These are phyloP conservation scores for Durio zibethinus DNA, from an alignment of 345 rosid genomes.

Conservation along the genomic window DNA sequence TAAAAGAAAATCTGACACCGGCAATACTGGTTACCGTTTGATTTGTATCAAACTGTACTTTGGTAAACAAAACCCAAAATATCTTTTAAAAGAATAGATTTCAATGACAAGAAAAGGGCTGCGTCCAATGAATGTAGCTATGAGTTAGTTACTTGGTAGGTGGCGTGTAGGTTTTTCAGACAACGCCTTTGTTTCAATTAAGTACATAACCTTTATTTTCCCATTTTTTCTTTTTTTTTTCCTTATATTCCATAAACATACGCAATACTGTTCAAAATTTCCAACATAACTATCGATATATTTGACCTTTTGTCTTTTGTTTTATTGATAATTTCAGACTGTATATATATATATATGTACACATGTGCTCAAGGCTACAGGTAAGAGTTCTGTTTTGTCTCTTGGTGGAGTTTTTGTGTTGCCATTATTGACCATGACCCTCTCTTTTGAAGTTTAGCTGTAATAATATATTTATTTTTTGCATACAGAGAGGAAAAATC, in stretches of 20 bases:
- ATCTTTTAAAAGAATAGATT: neutral
- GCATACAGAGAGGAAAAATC: neutral
- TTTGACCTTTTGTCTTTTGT: slow-evolving; percentile 14
- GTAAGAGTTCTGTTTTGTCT: slow-evolving; percentile 19
- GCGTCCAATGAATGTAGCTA: neutral
- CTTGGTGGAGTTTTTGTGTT: slow-evolving; percentile 5
- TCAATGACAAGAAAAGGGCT: neutral
- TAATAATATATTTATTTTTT: neutral
- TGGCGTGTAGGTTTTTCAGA: neutral
- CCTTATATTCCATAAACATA: neutral
- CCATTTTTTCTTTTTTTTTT: neutral
- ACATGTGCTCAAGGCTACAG: slow-evolving; percentile 8
- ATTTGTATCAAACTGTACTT: neutral
- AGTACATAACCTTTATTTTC: neutral
- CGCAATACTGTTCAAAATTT: neutral
- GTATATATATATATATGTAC: neutral
- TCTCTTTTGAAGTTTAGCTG: slow-evolving; percentile 8
- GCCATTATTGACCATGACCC: slow-evolving; percentile 29
- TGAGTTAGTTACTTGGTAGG: neutral
- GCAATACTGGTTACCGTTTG: neutral
- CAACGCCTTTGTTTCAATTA: neutral
- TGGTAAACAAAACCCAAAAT: neutral
- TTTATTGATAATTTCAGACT: neutral
- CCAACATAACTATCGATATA: too few species aligned
- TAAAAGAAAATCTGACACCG: too few species aligned